These are phyloP conservation scores for Casuarina equisetifolia DNA, from an alignment of 306 rosid genomes.

Conservation along the genomic window DNA sequence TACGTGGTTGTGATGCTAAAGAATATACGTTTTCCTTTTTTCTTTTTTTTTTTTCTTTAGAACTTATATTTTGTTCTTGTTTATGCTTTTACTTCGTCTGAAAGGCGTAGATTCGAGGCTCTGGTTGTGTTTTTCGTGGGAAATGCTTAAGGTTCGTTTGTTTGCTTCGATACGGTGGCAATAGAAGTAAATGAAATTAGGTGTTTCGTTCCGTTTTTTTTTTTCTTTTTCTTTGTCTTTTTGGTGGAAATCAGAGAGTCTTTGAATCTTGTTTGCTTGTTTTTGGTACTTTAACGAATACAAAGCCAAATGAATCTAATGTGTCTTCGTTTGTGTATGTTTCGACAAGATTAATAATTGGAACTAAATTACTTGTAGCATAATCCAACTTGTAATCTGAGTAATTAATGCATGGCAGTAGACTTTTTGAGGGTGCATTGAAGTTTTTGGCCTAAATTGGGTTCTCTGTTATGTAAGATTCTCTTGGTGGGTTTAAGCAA, in stretches of 20 bases:
- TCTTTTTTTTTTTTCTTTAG: not conserved
- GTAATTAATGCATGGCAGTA: not conserved
- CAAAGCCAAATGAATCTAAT: not conserved
- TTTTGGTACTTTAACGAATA: not conserved
- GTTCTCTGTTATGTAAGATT: not conserved
- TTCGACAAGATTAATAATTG: not conserved
- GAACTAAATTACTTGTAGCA: not conserved
- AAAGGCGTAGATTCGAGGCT: constrained; percentile 12
- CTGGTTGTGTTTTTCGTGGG: not conserved
- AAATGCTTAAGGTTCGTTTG: not conserved
- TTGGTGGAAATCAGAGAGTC: not conserved
- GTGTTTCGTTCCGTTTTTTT: constrained; percentile 2
- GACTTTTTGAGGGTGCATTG: not conserved
- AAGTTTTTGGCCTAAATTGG: not conserved
- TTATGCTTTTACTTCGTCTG: not conserved
- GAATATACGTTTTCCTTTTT: not conserved
- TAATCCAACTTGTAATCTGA: not conserved
- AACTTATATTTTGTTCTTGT: not conserved
- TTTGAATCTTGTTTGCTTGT: not conserved
- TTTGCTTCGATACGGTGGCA: not conserved
- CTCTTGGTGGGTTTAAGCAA: not conserved
- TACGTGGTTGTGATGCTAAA: not conserved
- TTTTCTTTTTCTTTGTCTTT: not conserved
- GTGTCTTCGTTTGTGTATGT: not conserved
- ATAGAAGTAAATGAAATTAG: not conserved